Evolutionary conservation across 75 land plant species (phyloP).

Genomic region (Azolla pinnata): DNA sequence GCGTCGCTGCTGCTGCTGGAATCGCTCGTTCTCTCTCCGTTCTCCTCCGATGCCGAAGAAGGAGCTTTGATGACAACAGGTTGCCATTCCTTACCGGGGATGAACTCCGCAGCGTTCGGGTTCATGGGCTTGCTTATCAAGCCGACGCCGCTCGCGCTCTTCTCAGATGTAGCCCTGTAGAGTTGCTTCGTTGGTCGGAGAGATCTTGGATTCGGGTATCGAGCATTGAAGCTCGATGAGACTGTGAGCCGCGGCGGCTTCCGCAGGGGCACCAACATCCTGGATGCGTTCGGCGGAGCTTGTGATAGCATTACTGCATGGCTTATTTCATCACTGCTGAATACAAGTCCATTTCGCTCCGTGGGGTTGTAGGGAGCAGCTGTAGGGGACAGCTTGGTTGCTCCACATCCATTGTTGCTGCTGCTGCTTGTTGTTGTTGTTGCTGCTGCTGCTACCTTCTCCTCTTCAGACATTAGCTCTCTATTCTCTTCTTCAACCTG

Average conservation of each 20-base stretch:
- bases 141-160: conserved; percentile 3
- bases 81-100: conserved; percentile 45
- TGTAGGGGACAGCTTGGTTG: conserved; percentile 54
- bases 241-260: conserved; percentile 24
- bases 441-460: conserved; percentile 15
- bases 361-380: conserved; percentile 66
- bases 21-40: conserved; percentile 7
- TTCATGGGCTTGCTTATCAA: conserved; percentile 19
- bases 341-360: conserved; percentile 27
- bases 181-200: conserved; percentile 20
- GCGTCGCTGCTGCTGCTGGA: too few relatives aligned
- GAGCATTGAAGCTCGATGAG: conserved; percentile 36
- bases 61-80: conserved; percentile 21
- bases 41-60: conserved; percentile 9
- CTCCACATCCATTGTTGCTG: conserved; percentile 13
- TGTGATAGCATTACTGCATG: too few relatives aligned
- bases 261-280: too few relatives aligned
- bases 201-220: conserved; percentile 35
- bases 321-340: conserved; percentile 21
- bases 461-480: too few relatives aligned
- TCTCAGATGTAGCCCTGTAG: conserved; percentile 27
- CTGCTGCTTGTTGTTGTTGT: too few relatives aligned
- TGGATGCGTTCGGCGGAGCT: too few relatives aligned
- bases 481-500: too few relatives aligned
- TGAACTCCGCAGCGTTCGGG: conserved; percentile 46